These are phyloP conservation scores for Lactarius akahatsu DNA, from an alignment of 768 basidiomycete species.

Conservation along the genomic window DNA sequence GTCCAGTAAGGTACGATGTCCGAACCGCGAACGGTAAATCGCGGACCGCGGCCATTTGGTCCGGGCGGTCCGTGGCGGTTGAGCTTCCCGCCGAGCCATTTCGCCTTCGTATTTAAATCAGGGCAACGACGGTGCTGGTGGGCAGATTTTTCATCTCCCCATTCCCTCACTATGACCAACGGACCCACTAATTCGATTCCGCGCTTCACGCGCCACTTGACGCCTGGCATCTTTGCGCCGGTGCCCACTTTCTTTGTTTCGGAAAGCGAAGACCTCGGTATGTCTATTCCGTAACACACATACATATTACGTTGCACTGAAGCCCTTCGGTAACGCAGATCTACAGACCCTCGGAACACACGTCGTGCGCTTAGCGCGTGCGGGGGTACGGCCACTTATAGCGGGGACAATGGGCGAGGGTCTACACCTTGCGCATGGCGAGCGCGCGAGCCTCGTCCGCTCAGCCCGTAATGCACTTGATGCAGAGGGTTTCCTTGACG, in stretches of 20 bases:
- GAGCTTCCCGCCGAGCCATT: background rate
- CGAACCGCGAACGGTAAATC: background rate
- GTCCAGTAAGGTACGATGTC: too few species aligned
- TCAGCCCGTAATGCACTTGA: constrained; percentile 73
- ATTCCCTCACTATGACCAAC: constrained; percentile 42
- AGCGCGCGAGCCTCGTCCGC: constrained; percentile 63
- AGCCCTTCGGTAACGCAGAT: constrained; percentile 42
- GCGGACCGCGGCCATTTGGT: constrained; percentile 5
- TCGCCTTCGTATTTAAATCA: background rate
- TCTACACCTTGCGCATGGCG: constrained; percentile 64
- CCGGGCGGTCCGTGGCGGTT: constrained; percentile 8
- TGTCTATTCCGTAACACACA: constrained; percentile 31
- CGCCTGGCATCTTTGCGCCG: constrained; percentile 79
- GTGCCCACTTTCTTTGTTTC: constrained; percentile 82
- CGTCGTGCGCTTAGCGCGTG: constrained; percentile 59
- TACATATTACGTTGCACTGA: background rate
- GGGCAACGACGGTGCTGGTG: background rate
- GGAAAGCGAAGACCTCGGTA: constrained; percentile 80
- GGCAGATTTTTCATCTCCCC: constrained; percentile 6
- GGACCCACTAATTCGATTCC: constrained; percentile 30
- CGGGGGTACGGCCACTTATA: constrained; percentile 70
- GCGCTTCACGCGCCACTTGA: constrained; percentile 52
- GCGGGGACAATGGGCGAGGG: constrained; percentile 88
- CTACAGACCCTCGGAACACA: constrained; percentile 66
- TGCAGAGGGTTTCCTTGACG: constrained; percentile 50